Evolutionary conservation across 1,139 yeast species (phyloP), one percentile per base, ranked within the genome.

Genomic region (Zygosaccharomyces pseudobailii): DNA sequence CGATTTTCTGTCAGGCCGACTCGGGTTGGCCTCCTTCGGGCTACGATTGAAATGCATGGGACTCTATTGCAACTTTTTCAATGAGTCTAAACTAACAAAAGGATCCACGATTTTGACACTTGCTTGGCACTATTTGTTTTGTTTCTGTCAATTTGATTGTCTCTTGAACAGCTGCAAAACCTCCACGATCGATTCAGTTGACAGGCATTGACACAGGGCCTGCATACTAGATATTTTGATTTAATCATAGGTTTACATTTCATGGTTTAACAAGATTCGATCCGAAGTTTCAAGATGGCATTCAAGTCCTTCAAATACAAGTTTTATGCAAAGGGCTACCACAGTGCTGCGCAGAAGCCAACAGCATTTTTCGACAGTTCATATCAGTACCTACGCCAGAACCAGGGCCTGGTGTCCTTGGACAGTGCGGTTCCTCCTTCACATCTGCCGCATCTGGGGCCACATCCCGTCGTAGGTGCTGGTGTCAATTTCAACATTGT

Each of bases 241-340:
- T 30, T 30, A 13, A 6, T 24, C 27, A 1, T 19, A n/a, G 19
- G 6, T 30, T 30, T 30, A 30, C 17, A n/a, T 30, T 30, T 30
- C 33, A 30, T 30, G 33, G 33, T 30, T 30, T 30, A 30, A 9
- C 5, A 10, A 2, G 3, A 30, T n/a, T 30, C 33, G 19, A 30
- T 30, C 19, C 13, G 19, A 28, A 17, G n/a, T 28, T 19, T 37
- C 22, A 24, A 20, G 21, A 62, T 62, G 60, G 62, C 62, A 24
- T 61, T 62, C 54, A 61, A 62, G 47, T 59, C 65, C 24, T 54
- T 62, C 49, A 62, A 61, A 44, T 56, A 57, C 47, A 64, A 63
- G 48, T 48, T 62, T 20, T 58, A 56, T 40, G 57, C 63, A 13
- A 63, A 63, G 45, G 57, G 60, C 38, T 59, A 59, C 39, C 61